These are phyloP conservation scores for Carpinus viminea DNA, from an alignment of 306 rosid species.

Conservation along the genomic window DNA sequence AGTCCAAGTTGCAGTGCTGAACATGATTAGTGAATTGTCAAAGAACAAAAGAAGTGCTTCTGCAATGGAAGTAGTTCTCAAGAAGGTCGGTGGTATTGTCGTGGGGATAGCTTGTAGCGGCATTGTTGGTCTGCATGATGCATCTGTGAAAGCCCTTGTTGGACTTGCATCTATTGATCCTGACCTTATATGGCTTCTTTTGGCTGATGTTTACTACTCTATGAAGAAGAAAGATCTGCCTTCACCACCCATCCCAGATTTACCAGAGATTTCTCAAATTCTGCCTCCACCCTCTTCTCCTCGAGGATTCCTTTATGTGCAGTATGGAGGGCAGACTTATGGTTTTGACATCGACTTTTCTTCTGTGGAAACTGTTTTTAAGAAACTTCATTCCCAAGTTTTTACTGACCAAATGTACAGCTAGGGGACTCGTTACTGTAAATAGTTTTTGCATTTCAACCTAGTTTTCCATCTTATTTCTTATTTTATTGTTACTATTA, in stretches of 20 bases:
- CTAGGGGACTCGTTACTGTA: background rate
- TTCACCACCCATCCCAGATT: slow-evolving; percentile 51
- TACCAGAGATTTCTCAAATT: slow-evolving; percentile 54
- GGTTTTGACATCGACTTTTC: slow-evolving; percentile 71
- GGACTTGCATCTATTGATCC: slow-evolving; percentile 85
- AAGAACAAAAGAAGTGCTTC: slow-evolving; percentile 56
- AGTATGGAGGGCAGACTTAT: slow-evolving; percentile 75
- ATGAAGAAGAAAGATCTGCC: slow-evolving; percentile 40
- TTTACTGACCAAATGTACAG: slow-evolving; percentile 43
- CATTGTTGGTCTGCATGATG: slow-evolving; percentile 69
- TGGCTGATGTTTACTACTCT: slow-evolving; percentile 80
- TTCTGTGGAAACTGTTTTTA: slow-evolving; percentile 65
- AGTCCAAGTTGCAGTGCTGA: slow-evolving; percentile 80
- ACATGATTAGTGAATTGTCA: slow-evolving; percentile 82
- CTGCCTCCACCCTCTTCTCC: slow-evolving; percentile 63
- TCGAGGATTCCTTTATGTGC: slow-evolving; percentile 61
- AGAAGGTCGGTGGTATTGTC: slow-evolving; percentile 70
- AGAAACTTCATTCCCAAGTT: slow-evolving; percentile 45
- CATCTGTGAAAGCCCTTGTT: slow-evolving; percentile 69
- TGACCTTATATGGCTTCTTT: slow-evolving; percentile 94
- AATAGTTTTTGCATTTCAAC: too few species aligned
- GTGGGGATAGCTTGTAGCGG: slow-evolving; percentile 89
- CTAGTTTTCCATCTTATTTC: too few species aligned
- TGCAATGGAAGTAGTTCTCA: slow-evolving; percentile 71
- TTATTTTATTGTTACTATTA: too few species aligned